These are phyloP conservation scores for Parathielavia appendiculata DNA, from an alignment of 495 filamentous ascomycete genomes.

Conservation along the genomic window DNA sequence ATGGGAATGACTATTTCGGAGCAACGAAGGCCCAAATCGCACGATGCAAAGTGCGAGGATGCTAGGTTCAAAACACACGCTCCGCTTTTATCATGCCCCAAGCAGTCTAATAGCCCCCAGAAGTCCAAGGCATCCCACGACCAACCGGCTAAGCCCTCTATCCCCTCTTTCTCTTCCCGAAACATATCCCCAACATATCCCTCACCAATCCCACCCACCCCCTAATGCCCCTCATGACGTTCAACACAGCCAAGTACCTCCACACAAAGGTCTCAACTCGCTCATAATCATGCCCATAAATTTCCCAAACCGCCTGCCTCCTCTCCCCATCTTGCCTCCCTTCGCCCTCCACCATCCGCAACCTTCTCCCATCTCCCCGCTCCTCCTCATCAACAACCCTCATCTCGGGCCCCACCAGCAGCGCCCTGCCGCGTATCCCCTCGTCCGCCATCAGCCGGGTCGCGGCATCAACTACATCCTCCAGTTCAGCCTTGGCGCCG, in stretches of 20 bases:
- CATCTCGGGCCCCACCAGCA: slow-evolving; percentile 52
- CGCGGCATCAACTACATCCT: slow-evolving; percentile 45
- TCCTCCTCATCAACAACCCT: slow-evolving; percentile 24
- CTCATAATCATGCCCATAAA: slow-evolving; percentile 55
- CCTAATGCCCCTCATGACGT: slow-evolving; percentile 38
- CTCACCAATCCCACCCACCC: slow-evolving; percentile 48
- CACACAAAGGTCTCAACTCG: slow-evolving; percentile 47
- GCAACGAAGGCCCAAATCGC: too few species aligned
- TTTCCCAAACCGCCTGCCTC: slow-evolving; percentile 45
- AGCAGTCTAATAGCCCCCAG: not conserved
- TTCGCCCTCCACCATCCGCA: slow-evolving; percentile 3
- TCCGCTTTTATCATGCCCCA: too few species aligned
- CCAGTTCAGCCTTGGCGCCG: slow-evolving; percentile 42
- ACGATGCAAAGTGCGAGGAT: too few species aligned
- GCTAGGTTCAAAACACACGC: too few species aligned
- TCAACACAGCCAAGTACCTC: slow-evolving; percentile 45
- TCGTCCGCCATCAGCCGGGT: slow-evolving; percentile 44
- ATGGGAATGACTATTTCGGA: too few species aligned
- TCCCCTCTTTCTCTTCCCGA: not conserved
- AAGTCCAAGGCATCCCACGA: not conserved
- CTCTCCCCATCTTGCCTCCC: slow-evolving; percentile 5
- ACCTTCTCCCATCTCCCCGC: not conserved
- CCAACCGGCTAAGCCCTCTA: not conserved
- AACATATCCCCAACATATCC: slow-evolving; percentile 40
- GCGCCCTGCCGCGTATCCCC: slow-evolving; percentile 45